Conservation (phyloP, 2,329 filamentous ascomycete species). For the Botrytis sinoallii region DNA sequence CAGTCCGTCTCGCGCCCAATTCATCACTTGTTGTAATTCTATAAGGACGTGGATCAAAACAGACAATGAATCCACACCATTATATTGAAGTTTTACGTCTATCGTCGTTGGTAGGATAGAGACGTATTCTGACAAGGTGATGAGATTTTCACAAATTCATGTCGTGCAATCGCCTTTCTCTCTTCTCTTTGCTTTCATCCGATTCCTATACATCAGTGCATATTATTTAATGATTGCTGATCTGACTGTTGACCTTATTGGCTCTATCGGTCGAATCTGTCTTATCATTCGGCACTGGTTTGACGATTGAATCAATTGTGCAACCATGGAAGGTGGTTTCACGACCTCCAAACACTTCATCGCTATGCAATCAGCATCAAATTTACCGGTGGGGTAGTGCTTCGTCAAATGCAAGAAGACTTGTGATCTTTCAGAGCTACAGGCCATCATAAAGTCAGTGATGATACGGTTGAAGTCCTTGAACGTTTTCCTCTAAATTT, state of each 20-base stretch:
- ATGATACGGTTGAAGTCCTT: background rate
- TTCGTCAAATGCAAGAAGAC: background rate
- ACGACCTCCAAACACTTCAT: background rate
- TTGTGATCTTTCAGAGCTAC: background rate
- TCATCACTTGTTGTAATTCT: background rate
- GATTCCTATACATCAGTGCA: background rate
- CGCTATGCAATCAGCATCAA: background rate
- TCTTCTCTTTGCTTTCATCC: background rate
- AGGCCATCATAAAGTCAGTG: background rate
- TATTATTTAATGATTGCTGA: background rate
- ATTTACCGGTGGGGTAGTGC: background rate
- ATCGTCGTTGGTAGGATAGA: background rate
- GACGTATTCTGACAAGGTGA: background rate
- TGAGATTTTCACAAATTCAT: background rate
- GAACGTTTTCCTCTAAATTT: background rate
- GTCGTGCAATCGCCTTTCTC: background rate
- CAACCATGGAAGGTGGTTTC: background rate
- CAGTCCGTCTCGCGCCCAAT: background rate
- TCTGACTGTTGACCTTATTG: background rate
- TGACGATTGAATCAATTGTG: background rate
- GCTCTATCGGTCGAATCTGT: background rate
- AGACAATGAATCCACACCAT: rapidly evolving
- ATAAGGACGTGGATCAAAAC: rapidly evolving
- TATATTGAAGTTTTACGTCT: rapidly evolving
- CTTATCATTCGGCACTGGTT: background rate